phyloP scores from a whole-genome alignment of 495 filamentous ascomycete genomes.

The Daldinia decipiens region DNA sequence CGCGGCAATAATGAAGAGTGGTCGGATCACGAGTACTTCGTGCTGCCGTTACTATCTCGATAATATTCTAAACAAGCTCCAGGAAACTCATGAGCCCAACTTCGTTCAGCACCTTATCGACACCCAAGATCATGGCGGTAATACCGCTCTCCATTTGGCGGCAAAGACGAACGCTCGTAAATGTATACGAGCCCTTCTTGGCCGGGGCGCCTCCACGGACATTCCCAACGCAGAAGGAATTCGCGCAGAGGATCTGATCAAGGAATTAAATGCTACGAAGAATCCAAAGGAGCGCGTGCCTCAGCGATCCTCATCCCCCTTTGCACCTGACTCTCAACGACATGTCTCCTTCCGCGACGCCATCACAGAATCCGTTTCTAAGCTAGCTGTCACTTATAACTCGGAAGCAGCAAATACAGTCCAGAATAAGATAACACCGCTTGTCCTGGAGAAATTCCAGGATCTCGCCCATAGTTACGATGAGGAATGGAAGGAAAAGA shows the following conservation, averaged over 20 bases:
- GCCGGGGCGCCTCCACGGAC: constrained; percentile 76
- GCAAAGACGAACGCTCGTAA: constrained; percentile 80
- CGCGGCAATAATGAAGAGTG: constrained; percentile 82
- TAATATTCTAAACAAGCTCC: constrained; percentile 83
- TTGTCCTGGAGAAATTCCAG: constrained; percentile 66
- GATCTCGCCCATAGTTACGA: constrained; percentile 68
- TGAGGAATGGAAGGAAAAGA: constrained; percentile 67
- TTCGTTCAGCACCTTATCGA: constrained; percentile 77
- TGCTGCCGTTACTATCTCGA: constrained; percentile 93
- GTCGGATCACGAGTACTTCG: constrained; percentile 76
- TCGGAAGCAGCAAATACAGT: constrained; percentile 70
- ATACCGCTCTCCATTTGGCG: constrained; percentile 89
- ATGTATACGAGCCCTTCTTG: constrained; percentile 76
- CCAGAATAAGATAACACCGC: constrained; percentile 64
- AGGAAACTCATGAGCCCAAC: constrained; percentile 70
- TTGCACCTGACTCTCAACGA: constrained; percentile 63
- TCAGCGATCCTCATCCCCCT: constrained; percentile 70
- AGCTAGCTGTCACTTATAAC: constrained; percentile 52
- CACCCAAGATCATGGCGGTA: constrained; percentile 80
- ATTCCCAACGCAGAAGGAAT: constrained; percentile 81
- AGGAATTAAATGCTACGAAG: constrained; percentile 63
- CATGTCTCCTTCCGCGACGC: constrained; percentile 56
- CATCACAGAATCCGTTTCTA: constrained; percentile 48
- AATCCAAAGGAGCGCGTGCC: constrained; percentile 57
- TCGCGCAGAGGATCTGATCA: constrained; percentile 79